These are phyloP conservation scores for Populus hybrid DNA, from an alignment of 441 rosid species.

Conservation along the genomic window DNA sequence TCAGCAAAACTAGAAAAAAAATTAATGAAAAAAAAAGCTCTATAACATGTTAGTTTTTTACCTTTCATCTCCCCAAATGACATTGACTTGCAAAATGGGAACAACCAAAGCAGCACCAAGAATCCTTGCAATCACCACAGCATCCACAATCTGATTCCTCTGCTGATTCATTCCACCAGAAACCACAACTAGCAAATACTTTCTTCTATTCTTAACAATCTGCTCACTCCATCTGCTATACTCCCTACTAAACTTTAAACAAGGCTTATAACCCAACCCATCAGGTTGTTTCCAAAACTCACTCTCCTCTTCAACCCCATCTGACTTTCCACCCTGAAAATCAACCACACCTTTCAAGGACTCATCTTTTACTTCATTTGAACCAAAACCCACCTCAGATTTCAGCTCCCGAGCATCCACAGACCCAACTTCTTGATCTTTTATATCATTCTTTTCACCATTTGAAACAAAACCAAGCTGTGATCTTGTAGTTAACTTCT, in stretches of 20 bases:
- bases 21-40: too few species aligned
- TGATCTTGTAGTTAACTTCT: conserved; percentile 15
- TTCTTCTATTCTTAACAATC: conserved; percentile 44
- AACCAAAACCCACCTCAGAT: conserved; percentile 19
- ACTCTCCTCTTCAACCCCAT: conserved; percentile 16
- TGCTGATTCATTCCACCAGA: conserved; percentile 97
- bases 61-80: conserved; percentile 99
- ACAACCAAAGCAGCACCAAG: conserved; percentile 95
- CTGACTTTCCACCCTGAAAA: conserved; percentile 18
- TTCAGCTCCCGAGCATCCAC: not conserved
- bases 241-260: conserved; percentile 50
- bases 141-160: conserved; percentile 97
- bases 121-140: conserved; percentile 91
- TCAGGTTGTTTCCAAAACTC: conserved; percentile 97
- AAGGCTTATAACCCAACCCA: conserved; percentile 81
- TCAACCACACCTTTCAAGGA: not conserved
- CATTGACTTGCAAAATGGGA: conserved; percentile 89
- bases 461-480: conserved; percentile 17
- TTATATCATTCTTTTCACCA: not conserved
- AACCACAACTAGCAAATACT: conserved; percentile 80
- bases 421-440: not conserved
- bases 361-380: conserved; percentile 8
- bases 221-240: conserved; percentile 46
- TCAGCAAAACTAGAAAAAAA: too few species aligned
- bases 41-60: conserved; percentile 9